Base-by-base conservation (phyloP, 129 eudicot genomes). In the Smallanthus sonchifolius region DNA sequence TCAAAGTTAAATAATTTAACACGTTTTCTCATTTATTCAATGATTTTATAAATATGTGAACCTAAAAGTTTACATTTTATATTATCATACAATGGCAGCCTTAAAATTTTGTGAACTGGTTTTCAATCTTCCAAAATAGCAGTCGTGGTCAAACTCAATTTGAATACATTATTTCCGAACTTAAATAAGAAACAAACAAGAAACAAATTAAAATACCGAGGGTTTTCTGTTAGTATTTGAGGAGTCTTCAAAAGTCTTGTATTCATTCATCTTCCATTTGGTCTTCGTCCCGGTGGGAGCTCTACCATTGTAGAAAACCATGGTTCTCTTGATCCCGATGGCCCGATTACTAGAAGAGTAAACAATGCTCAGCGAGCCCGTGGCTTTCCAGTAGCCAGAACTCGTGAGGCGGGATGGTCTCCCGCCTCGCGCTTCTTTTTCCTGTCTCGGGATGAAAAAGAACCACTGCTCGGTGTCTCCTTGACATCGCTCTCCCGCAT, bases 211-310 rank as follows among this genome's bases (percentile, higher is more conserved):
- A 51, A 5, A 32, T 60, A 60, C 66, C 66, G 2, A 32, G 15
- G 40, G 66, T 11, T 32, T 60, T 60, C 40, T 32, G 8, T 60
- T 60, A 1, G 60, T 14, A 49, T 49, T 49, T 28, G 84, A 57
- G 30, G 79, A 45, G 28, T 61, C 64, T 4, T 65, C 69, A 70
- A 79, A 51, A n/a, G 87, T 80, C 19, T 9, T 81, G 44, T 86
- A 86, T 75, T 86, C 91, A 52, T 74, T 86, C 87, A 86, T 86
- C 72, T 86, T 86, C 91, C 91, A 86, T 13, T 60, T 15, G 13
- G 91, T 86, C 32, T 86, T 86, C 1, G 34, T 49, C 9, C 85
- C 85, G 6, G 49, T 44, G 3, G 88, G 91, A 69, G 84, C 66
- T 60, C 66, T 60, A 5, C 66, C 66, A 13, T 60, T 32, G 66